Conservation (phyloP, 176 grass and related monocot genomes). For the Poa annua region DNA sequence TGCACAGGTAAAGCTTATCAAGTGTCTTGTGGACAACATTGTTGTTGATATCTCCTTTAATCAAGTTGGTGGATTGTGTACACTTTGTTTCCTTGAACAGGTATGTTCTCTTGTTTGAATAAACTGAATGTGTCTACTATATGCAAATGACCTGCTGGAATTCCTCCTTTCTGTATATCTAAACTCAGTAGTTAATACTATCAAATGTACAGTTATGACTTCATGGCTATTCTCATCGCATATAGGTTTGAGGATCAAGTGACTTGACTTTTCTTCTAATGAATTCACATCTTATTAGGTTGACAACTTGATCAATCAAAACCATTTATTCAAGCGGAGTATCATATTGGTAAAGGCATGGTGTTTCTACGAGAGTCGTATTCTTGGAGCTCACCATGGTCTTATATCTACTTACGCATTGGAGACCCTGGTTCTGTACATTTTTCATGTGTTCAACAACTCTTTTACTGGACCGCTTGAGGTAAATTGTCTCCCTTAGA, state of each 20-base stretch:
- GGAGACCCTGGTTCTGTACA: slow-evolving; percentile 97
- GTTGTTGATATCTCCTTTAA: slow-evolving; percentile 97
- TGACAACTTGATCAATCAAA: slow-evolving; percentile 66
- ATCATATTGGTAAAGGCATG: slow-evolving; percentile 98
- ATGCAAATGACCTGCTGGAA: slow-evolving; percentile 5
- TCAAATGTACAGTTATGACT: not conserved
- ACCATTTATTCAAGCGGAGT: slow-evolving; percentile 96
- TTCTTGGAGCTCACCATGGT: slow-evolving; percentile 98
- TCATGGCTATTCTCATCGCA: slow-evolving; percentile 32
- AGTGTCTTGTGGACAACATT: slow-evolving; percentile 97
- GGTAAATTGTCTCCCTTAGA: slow-evolving; percentile 54
- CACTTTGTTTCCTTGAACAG: slow-evolving; percentile 97
- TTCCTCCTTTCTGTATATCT: slow-evolving; percentile 8
- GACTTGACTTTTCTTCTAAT: slow-evolving; percentile 51
- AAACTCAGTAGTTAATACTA: not conserved
- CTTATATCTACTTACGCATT: slow-evolving; percentile 99
- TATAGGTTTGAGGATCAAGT: slow-evolving; percentile 4
- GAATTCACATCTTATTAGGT: slow-evolving; percentile 57
- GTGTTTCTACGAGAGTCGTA: slow-evolving; percentile 98
- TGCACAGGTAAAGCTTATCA: slow-evolving; percentile 94
- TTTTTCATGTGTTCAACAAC: slow-evolving; percentile 96
- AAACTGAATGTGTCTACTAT: slow-evolving; percentile 16
- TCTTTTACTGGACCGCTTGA: slow-evolving; percentile 89
- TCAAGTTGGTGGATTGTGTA: slow-evolving; percentile 96
- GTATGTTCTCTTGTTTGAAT: slow-evolving; percentile 50